These are phyloP conservation scores for Kluyveromyces nonfermentans DNA, from an alignment of 805 yeast genomes.

Conservation along the genomic window DNA sequence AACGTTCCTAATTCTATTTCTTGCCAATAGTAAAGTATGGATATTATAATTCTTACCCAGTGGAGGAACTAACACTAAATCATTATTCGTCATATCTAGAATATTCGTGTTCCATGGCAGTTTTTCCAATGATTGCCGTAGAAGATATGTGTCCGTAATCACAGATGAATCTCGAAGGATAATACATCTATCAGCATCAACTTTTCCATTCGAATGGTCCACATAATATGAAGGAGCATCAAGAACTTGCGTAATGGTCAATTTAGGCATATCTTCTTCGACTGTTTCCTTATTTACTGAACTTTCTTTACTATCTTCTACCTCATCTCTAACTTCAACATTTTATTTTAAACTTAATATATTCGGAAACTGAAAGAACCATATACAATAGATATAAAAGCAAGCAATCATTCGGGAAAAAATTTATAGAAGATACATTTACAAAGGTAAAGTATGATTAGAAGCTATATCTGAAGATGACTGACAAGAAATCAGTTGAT, in stretches of 20 bases:
- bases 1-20: conserved; percentile 46
- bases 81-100: conserved; percentile 74
- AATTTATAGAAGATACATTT: too few species aligned
- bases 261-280: conserved; percentile 15
- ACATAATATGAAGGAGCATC: conserved; percentile 41
- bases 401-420: not conserved
- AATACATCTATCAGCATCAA: conserved; percentile 21
- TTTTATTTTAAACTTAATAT: not conserved
- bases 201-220: conserved; percentile 30
- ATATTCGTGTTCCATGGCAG: conserved; percentile 38
- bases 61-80: conserved; percentile 50
- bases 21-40: conserved; percentile 48
- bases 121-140: conserved; percentile 33
- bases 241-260: conserved; percentile 41
- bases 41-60: conserved; percentile 30
- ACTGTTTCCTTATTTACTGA: not conserved
- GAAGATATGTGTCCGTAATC: conserved; percentile 34
- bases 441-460: too few species aligned
- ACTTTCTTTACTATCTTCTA: not conserved
- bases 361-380: not conserved
- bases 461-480: conserved; percentile 11
- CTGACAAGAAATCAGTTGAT: conserved; percentile 20
- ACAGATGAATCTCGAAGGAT: conserved; percentile 29
- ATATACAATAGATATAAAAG: not conserved
- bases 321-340: not conserved